phyloP scores from a whole-genome alignment of 139 green algal genomes.

The Chlamydomonas schloesseri region DNA sequence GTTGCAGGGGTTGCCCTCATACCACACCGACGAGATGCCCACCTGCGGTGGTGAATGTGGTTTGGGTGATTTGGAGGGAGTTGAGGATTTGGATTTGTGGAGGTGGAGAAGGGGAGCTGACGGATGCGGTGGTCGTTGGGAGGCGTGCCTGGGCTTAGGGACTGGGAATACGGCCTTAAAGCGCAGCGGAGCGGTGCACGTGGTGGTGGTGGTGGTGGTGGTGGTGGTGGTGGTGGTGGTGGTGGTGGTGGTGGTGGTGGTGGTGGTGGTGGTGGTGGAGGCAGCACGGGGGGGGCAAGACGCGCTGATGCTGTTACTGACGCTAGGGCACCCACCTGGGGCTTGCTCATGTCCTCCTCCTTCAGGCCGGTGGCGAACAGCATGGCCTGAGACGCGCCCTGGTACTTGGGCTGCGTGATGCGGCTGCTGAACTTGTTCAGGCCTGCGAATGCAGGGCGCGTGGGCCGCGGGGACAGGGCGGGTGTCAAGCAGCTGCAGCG shows the following conservation, averaged over 20 bases:
- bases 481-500: background rate
- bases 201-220: no score
- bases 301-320: no score
- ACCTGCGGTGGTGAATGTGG: slow-evolving; percentile 69
- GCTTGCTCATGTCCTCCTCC: slow-evolving; percentile 96
- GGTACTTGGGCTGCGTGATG: slow-evolving; percentile 97
- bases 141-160: no score
- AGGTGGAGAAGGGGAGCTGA: no score
- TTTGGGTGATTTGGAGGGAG: background rate
- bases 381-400: slow-evolving; percentile 98
- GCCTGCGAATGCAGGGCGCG: slow-evolving; percentile 48
- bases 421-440: slow-evolving; percentile 95
- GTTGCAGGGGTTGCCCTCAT: slow-evolving; percentile 99
- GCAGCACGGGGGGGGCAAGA: no score
- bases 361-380: slow-evolving; percentile 95
- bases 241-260: no score
- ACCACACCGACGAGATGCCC: slow-evolving; percentile 97
- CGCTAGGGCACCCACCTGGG: slow-evolving; percentile 77
- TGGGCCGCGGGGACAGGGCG: background rate
- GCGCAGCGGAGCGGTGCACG: no score
- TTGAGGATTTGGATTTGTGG: background rate
- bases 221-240: no score
- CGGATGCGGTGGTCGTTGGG: no score
- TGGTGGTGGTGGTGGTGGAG: no score
- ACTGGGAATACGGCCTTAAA: no score